These are phyloP conservation scores for Cornus kousa DNA, from an alignment of 148 eudicot species.

Conservation along the genomic window DNA sequence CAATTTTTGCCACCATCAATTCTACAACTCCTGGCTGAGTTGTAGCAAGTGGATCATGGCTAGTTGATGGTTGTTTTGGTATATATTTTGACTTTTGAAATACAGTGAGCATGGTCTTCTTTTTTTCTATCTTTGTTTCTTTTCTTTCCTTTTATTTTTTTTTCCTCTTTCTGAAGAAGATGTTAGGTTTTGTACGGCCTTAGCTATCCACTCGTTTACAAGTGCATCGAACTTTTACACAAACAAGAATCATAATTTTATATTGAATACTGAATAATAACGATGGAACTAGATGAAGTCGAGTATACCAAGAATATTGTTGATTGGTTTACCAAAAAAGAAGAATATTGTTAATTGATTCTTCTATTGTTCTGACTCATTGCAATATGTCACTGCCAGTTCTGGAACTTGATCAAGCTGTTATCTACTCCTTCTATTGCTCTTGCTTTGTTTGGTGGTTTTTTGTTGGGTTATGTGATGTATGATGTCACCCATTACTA, in stretches of 20 bases:
- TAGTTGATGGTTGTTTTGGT: neutral
- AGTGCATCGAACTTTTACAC: neutral
- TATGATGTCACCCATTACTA: slow-evolving; percentile 95
- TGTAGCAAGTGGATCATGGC: neutral
- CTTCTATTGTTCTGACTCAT: neutral
- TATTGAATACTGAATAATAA: neutral
- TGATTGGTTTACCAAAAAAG: too few relatives aligned
- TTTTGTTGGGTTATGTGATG: slow-evolving; percentile 79
- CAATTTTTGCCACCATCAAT: neutral
- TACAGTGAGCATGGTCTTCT: too few relatives aligned
- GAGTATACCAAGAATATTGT: neutral
- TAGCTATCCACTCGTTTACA: neutral
- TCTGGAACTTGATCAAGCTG: slow-evolving; percentile 63
- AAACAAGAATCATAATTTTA: neutral
- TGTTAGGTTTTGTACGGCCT: neutral
- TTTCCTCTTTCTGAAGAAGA: too few relatives aligned
- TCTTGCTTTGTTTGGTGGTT: slow-evolving; percentile 85
- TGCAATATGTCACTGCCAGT: slow-evolving; percentile 37
- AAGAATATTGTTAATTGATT: neutral
- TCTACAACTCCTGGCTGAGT: neutral
- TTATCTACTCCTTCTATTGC: slow-evolving; percentile 62
- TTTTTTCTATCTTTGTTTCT: too few relatives aligned
- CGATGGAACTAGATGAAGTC: neutral
- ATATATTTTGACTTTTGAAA: too few relatives aligned
- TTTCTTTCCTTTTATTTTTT: too few relatives aligned